A percentile compares a stretch with the other conserved stretches of the same genome.
These are phyloP conservation scores for Ramaria sp. DNA, from an alignment of 768 basidiomycete genomes.

Conservation along the genomic window DNA sequence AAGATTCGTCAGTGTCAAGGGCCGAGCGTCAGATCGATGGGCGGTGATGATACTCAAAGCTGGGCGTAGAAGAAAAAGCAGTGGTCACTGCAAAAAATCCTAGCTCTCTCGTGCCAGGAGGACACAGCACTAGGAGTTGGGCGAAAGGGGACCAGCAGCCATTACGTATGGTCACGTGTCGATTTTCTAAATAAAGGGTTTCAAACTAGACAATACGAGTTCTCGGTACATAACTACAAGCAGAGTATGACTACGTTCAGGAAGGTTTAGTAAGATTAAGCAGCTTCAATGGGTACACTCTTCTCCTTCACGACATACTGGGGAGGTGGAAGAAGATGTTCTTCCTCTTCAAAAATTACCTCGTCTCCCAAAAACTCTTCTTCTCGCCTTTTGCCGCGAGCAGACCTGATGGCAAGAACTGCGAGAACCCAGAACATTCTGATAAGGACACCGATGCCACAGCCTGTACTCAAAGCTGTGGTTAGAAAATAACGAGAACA, in stretches of 20 bases:
- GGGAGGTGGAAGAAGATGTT: slow-evolving; percentile 39
- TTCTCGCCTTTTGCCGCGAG: slow-evolving; percentile 32
- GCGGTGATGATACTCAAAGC: background rate
- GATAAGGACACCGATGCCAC: slow-evolving; percentile 71
- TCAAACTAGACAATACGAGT: too few relatives aligned
- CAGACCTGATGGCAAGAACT: slow-evolving; percentile 47
- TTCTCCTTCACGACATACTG: slow-evolving; percentile 48
- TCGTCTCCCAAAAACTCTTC: slow-evolving; percentile 20
- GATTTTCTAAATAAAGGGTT: too few relatives aligned
- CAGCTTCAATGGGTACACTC: background rate
- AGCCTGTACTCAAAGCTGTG: slow-evolving; percentile 36
- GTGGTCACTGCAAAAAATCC: too few relatives aligned
- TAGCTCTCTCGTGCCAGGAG: too few relatives aligned
- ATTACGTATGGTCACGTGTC: too few relatives aligned
- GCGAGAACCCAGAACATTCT: slow-evolving; percentile 71
- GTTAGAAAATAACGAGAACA: background rate
- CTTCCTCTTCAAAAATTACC: slow-evolving; percentile 34
- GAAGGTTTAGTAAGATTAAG: background rate
- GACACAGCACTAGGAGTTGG: too few relatives aligned
- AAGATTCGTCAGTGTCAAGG: background rate
- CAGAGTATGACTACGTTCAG: too few relatives aligned
- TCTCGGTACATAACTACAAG: too few relatives aligned
- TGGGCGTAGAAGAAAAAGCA: background rate
- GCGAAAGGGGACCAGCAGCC: too few relatives aligned
- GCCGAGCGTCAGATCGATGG: background rate